These are phyloP conservation scores for Leptoxyphium fumago DNA, from an alignment of 2,329 filamentous ascomycete genomes.

Conservation along the genomic window DNA sequence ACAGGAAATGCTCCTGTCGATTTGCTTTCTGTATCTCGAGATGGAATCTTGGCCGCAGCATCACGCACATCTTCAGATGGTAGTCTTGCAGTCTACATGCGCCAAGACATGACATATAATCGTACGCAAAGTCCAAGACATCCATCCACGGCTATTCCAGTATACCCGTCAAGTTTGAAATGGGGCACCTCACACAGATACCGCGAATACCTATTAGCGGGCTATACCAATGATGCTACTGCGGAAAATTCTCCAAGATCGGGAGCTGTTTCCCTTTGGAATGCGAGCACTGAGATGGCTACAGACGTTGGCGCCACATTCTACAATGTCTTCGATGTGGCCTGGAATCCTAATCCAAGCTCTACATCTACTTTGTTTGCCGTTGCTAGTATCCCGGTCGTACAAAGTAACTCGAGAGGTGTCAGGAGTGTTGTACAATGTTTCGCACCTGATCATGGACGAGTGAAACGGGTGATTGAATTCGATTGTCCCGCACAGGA, in stretches of 20 bases:
- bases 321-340: conserved; percentile 43
- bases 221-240: conserved; percentile 30
- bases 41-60: conserved; percentile 34
- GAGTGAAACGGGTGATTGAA: conserved; percentile 24
- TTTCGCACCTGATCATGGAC: conserved; percentile 29
- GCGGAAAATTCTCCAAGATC: conserved; percentile 24
- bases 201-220: conserved; percentile 36
- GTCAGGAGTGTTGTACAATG: conserved; percentile 38
- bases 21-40: conserved; percentile 32
- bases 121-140: conserved; percentile 8
- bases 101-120: background rate
- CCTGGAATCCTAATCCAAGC: conserved; percentile 37
- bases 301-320: conserved; percentile 32
- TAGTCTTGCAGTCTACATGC: conserved; percentile 9
- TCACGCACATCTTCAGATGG: conserved; percentile 13
- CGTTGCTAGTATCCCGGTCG: conserved; percentile 33
- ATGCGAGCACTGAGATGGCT: conserved; percentile 26
- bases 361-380: conserved; percentile 31
- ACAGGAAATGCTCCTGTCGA: conserved; percentile 35
- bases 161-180: conserved; percentile 31
- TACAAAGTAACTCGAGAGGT: conserved; percentile 22
- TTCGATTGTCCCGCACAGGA: conserved; percentile 44
- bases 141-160: conserved; percentile 11
- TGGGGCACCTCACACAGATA: conserved; percentile 30
- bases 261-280: conserved; percentile 42